Evolutionary conservation across 1,284 basidiomycete species (phyloP).

Genomic region (Cryptococcus maquisensis): DNA sequence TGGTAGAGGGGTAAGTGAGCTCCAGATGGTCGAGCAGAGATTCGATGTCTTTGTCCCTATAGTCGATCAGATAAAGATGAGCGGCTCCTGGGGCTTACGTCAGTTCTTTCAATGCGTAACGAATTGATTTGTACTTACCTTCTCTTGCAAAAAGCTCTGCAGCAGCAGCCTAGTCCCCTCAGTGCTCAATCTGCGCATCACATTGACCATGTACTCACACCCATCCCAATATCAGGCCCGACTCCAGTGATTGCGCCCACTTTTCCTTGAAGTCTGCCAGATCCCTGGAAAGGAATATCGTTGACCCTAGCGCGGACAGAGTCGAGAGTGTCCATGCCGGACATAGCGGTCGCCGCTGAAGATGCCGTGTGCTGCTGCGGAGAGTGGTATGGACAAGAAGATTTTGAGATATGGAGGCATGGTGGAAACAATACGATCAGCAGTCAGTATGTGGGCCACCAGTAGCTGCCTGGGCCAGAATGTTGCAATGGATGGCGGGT

Average conservation of each 20-base stretch:
- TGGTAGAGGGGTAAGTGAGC: conserved; percentile 57
- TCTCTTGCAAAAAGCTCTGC: conserved; percentile 64
- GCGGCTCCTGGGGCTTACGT: conserved; percentile 58
- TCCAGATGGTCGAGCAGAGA: conserved; percentile 65
- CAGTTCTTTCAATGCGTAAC: background rate
- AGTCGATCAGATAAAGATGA: conserved; percentile 81
- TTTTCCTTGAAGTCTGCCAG: background rate
- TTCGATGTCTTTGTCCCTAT: conserved; percentile 65
- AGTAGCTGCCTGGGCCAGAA: too few relatives aligned
- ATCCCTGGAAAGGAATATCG: background rate
- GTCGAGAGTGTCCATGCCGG: too few relatives aligned
- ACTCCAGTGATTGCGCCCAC: conserved; percentile 66
- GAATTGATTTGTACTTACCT: conserved; percentile 52
- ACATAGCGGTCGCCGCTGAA: too few relatives aligned
- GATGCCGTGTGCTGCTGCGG: too few relatives aligned
- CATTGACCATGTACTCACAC: conserved; percentile 56
- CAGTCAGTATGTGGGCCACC: too few relatives aligned
- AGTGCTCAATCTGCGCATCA: too few relatives aligned
- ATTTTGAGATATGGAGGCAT: too few relatives aligned
- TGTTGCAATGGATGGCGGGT: too few relatives aligned
- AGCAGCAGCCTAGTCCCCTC: background rate
- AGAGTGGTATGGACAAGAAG: too few relatives aligned
- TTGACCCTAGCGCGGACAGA: too few relatives aligned
- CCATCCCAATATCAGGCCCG: conserved; percentile 76
- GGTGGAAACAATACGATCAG: too few relatives aligned